Evolutionary conservation across 805 yeast species (phyloP).

Genomic region (Saturnispora zaruensis): DNA sequence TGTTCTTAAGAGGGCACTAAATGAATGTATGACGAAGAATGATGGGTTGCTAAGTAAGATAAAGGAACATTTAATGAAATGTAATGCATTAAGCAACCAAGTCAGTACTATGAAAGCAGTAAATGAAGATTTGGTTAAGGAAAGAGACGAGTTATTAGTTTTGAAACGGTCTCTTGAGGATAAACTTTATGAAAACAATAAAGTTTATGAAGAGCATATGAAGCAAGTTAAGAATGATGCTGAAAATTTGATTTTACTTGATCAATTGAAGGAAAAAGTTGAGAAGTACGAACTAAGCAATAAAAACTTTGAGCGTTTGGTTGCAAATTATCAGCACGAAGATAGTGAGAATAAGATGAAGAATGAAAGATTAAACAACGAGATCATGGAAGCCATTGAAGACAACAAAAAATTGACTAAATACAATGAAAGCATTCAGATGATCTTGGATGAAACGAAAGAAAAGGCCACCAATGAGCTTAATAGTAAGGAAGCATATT

Average conservation of each 20-base stretch:
- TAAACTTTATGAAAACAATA: slow-evolving; percentile 34
- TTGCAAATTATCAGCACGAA: slow-evolving; percentile 19
- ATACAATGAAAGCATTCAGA: slow-evolving; percentile 42
- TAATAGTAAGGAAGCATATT: slow-evolving; percentile 40
- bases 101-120: slow-evolving; percentile 48
- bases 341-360: slow-evolving; percentile 17
- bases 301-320: slow-evolving; percentile 24
- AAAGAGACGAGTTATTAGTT: slow-evolving; percentile 51
- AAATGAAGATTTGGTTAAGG: slow-evolving; percentile 51
- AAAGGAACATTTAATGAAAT: slow-evolving; percentile 37
- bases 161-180: slow-evolving; percentile 41
- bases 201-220: slow-evolving; percentile 33
- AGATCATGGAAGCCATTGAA: slow-evolving; percentile 48
- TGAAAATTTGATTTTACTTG: slow-evolving; percentile 23
- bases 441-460: slow-evolving; percentile 39
- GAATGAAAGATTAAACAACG: slow-evolving; percentile 37
- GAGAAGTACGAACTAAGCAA: slow-evolving; percentile 28
- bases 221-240: slow-evolving; percentile 27
- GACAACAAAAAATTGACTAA: slow-evolving; percentile 59
- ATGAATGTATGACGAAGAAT: slow-evolving; percentile 36
- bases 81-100: slow-evolving; percentile 42
- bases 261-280: slow-evolving; percentile 29
- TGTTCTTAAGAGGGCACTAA: slow-evolving; percentile 33
- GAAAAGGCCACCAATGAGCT: slow-evolving; percentile 44
- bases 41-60: slow-evolving; percentile 34